A percentile compares a stretch with the other conserved stretches of the same genome.
Conservation (phyloP, 2,329 filamentous ascomycete species). For the Ascochyta lentis region DNA sequence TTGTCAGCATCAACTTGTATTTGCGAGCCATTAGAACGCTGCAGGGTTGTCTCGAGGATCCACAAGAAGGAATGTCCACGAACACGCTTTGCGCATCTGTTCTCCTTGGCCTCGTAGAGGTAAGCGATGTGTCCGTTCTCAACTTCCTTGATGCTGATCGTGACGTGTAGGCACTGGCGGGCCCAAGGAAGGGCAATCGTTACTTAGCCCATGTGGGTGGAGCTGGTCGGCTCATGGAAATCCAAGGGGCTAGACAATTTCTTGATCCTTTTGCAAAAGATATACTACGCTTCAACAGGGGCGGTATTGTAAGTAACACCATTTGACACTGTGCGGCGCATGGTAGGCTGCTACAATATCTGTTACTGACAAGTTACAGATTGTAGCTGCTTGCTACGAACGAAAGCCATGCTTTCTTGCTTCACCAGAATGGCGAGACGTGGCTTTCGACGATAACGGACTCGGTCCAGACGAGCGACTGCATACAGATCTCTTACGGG, state of each 20-base stretch:
- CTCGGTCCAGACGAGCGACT: slow-evolving; percentile 36
- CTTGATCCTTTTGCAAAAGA: slow-evolving; percentile 40
- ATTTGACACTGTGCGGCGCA: no score
- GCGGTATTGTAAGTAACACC: slow-evolving; percentile 37
- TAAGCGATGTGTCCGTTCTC: slow-evolving; percentile 9
- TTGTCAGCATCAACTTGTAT: slow-evolving; percentile 38
- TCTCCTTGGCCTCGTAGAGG: slow-evolving; percentile 42
- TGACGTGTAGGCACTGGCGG: slow-evolving; percentile 34
- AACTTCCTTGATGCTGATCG: background rate
- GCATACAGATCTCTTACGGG: slow-evolving; percentile 37
- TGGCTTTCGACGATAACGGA: slow-evolving; percentile 43
- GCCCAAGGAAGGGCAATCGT: slow-evolving; percentile 38
- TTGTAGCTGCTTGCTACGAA: slow-evolving; percentile 42
- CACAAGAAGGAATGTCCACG: slow-evolving; percentile 37
- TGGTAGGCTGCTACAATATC: background rate
- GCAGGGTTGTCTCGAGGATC: slow-evolving; percentile 37
- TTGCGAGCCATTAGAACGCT: slow-evolving; percentile 40
- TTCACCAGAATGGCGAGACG: slow-evolving; percentile 37
- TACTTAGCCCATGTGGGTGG: slow-evolving; percentile 45
- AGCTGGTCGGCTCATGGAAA: slow-evolving; percentile 41
- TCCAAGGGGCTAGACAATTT: slow-evolving; percentile 38
- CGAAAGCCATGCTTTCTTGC: slow-evolving; percentile 41
- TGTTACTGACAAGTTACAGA: slow-evolving; percentile 24
- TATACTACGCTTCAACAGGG: slow-evolving; percentile 39
- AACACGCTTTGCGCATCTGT: slow-evolving; percentile 46